Base-by-base conservation (phyloP, 495 filamentous ascomycete genomes). In the Xeromyces bisporus region DNA sequence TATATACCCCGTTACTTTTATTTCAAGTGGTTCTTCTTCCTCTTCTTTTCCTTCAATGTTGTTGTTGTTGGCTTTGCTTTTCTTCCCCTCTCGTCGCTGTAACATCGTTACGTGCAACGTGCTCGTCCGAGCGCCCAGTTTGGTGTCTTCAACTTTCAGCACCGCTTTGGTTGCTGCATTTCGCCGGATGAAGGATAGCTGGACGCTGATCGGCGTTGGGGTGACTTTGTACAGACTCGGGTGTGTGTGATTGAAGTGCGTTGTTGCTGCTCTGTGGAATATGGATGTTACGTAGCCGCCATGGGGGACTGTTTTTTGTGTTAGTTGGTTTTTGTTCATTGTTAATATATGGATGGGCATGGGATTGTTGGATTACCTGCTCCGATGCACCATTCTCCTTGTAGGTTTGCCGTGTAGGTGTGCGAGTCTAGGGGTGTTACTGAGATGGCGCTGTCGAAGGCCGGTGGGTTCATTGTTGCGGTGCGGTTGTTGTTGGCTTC, bases 221-320 rank as follows among this genome's bases (percentile, higher is more conserved):
- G 56, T 78, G 58, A 16, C 71, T 61, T 54, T 78, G 40, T 70
- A 63, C 28, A 69, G 67, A 0, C 52, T 50, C 20, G 62, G 43
- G 32, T 82, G 71, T 7, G 75, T 70, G 16, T 69, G 73, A 25
- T 43, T 46, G 55, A 80, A 82, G 50, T 87, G 78, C 9, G 53
- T 58, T 2, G 50, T 47, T 6, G 72, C 70, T 13, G 77, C 66
- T 10, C 56, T 51, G 41, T 81, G 65, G 36, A 91, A 50, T 32
- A 71, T 48, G 3, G 75, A 59, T 12, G 75, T 74, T 7, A 78
- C 72, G 43, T 77, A 87, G 28, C 83, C 84, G 35, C 82, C 83
- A 43, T 93, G 80, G 12, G 81, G 81, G 3, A 93, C 83, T 81
- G 43, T 33, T 36, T 15, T 16, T 15, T 12, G 33, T 41, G 30